Base-by-base conservation (phyloP, 2,329 filamentous ascomycete species). In the Pestalotiopsis sp. region DNA sequence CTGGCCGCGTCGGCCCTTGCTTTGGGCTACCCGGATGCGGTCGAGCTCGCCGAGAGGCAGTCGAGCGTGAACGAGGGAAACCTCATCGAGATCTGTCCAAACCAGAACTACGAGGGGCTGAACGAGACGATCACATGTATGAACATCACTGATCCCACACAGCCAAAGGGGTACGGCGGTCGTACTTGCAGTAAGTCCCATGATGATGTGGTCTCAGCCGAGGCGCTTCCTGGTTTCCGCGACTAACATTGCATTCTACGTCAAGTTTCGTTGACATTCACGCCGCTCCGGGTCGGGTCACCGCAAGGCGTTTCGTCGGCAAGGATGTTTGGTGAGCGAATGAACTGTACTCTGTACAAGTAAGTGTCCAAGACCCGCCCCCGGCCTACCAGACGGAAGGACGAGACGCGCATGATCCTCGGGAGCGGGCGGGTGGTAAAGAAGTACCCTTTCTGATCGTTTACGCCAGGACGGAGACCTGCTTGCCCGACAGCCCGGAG, bases 281-380 rank as follows among this genome's bases (percentile, higher is more conserved):
- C 65, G 12, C 57, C 65, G 12, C 55, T 67, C n/a, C 52, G 59
- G 13, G 65, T 67, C 3, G 68, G 68, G 17, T 65, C 60, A 52
- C 68, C 65, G 4, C 67, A 69, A 36, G 67, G 67, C 5, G 39
- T 69, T 13, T 69, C 67, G 7, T 69, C 67, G n/a, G 67, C 58
- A 12, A 31, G 59, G 38, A 59, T 66, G 20, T 69, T 64, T 25
- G 45, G 49, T 45, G 52, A 38, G 25, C 25, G 2, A 3, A 31
- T 69, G 67, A 69, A 69, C 23, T 69, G 68, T 31, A 69, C 68
- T 13, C 65, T 69, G 13, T 69, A 69, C 60, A 69, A 65, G 68
- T 69, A 55, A 14, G 68, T 64, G n/a, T 25, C 14, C 27, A 7
- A 31, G 3, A n/a, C 36, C 36, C 13, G 27, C 3, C n/a, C 60